phyloP scores from a whole-genome alignment of 1,284 basidiomycete genomes.

The Singerocomus inundabilis region DNA sequence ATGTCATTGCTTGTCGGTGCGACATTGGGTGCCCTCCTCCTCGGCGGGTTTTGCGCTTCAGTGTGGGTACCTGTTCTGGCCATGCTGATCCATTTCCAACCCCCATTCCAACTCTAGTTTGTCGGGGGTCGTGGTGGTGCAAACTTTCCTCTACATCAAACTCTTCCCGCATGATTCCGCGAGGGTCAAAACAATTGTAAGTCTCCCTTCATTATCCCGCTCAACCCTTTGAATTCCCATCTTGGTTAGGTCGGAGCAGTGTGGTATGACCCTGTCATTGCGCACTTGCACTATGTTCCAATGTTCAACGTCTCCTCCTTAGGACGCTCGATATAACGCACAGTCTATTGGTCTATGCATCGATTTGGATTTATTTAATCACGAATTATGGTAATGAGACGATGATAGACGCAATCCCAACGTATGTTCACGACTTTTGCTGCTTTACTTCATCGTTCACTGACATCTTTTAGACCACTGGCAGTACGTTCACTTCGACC shows the following conservation, averaged over 20 bases:
- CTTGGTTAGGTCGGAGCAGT: slow-evolving; percentile 25
- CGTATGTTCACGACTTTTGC: slow-evolving; percentile 16
- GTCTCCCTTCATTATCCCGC: slow-evolving; percentile 15
- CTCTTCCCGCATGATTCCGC: slow-evolving; percentile 38
- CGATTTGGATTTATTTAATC: slow-evolving; percentile 33
- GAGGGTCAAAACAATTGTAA: slow-evolving; percentile 38
- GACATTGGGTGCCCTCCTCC: slow-evolving; percentile 45
- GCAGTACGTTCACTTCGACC: slow-evolving; percentile 36
- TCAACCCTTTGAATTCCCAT: not conserved
- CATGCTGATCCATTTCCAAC: not conserved
- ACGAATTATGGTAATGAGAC: slow-evolving; percentile 25
- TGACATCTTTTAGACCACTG: slow-evolving; percentile 35
- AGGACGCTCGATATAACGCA: slow-evolving; percentile 29
- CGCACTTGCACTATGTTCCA: not conserved
- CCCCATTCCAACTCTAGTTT: slow-evolving; percentile 32
- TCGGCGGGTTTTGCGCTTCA: slow-evolving; percentile 44
- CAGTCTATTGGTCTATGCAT: slow-evolving; percentile 29
- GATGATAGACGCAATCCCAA: slow-evolving; percentile 26
- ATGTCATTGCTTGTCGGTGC: slow-evolving; percentile 12
- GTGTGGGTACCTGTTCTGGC: slow-evolving; percentile 19
- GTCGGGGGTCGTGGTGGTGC: slow-evolving; percentile 45
- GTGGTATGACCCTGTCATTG: slow-evolving; percentile 18
- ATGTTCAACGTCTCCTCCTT: slow-evolving; percentile 3
- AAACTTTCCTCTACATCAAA: slow-evolving; percentile 44
- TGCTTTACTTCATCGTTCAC: not conserved